Evolutionary conservation across 495 filamentous ascomycete genomes (phyloP).

Genomic region (Eremomyces bilateralis): DNA sequence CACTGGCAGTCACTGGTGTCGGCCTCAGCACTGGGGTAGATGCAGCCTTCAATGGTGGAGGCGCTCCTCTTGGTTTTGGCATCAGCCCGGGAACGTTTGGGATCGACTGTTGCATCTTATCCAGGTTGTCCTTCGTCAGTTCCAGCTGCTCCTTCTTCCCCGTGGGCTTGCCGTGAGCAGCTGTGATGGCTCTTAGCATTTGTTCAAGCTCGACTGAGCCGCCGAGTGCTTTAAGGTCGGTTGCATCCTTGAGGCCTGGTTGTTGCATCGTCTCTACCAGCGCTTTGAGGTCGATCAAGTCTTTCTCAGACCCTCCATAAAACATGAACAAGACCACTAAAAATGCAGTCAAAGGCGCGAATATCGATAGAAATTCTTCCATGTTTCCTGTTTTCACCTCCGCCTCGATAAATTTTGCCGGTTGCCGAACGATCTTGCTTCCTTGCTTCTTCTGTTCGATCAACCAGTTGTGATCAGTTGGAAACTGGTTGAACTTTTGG

Average conservation of each 20-base stretch:
- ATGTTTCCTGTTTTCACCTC: conserved; percentile 19
- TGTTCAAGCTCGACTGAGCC: conserved; percentile 4
- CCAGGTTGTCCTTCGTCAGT: background rate
- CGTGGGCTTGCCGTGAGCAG: conserved; percentile 1
- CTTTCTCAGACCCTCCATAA: conserved; percentile 11
- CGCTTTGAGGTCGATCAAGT: background rate
- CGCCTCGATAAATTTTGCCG: conserved; percentile 14
- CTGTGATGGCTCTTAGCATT: conserved; percentile 5
- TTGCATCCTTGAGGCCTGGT: conserved; percentile 11
- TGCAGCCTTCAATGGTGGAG: too few species aligned
- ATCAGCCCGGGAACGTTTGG: too few species aligned
- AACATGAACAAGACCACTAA: conserved; percentile 14
- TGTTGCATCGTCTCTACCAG: conserved; percentile 11
- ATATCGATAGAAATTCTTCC: conserved; percentile 22
- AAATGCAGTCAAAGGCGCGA: conserved; percentile 19
- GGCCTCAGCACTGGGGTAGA: too few species aligned
- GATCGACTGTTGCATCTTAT: conserved; percentile 1
- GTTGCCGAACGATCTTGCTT: conserved; percentile 1
- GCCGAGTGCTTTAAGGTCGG: conserved; percentile 6
- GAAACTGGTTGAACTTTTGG: conserved; percentile 15
- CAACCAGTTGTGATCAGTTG: conserved; percentile 16
- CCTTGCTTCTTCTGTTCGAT: conserved; percentile 5
- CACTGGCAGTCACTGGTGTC: too few species aligned
- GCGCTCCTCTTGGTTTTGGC: background rate
- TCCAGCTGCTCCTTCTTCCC: conserved; percentile 5